These are phyloP conservation scores for Lactuca sativa DNA, from an alignment of 129 eudicot genomes.

Conservation along the genomic window DNA sequence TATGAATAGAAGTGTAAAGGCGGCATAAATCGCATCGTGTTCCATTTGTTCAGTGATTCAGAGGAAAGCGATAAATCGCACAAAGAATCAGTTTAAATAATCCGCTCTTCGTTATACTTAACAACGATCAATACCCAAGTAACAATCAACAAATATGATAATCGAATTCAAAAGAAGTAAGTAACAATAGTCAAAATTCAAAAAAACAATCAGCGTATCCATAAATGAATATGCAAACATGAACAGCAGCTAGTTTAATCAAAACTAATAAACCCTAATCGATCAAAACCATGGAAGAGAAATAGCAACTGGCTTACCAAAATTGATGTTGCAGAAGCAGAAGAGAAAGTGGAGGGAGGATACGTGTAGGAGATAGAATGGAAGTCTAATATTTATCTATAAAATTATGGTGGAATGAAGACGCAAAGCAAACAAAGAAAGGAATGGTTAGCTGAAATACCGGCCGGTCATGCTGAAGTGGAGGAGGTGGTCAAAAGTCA, in stretches of 20 bases:
- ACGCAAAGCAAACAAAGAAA: constrained; percentile 31
- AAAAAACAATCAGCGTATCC: not conserved
- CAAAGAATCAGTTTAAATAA: not conserved
- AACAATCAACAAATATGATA: not conserved
- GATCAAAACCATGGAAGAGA: not conserved
- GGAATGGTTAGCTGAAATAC: constrained; percentile 27
- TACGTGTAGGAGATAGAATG: not conserved
- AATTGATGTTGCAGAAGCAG: not conserved
- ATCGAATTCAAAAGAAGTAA: constrained; percentile 1
- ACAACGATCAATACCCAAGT: not conserved
- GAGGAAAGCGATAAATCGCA: constrained; percentile 8
- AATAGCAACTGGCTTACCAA: constrained; percentile 13
- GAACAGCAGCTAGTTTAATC: not conserved
- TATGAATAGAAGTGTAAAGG: not conserved
- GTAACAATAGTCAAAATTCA: not conserved
- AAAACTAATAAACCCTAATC: constrained; percentile 10
- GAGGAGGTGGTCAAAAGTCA: constrained; percentile 18
- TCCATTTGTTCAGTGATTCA: not conserved
- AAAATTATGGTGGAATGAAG: constrained; percentile 13
- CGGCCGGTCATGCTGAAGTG: constrained; percentile 19
- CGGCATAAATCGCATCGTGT: not conserved
- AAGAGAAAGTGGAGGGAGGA: constrained; percentile 20
- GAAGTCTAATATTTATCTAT: not conserved
- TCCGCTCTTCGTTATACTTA: not conserved
- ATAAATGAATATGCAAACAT: not conserved